Percentiles rank a stretch among this genome's conserved stretches.
Evolutionary conservation across 148 eudicot species (phyloP).

Genomic region (Heliosperma pusillum): DNA sequence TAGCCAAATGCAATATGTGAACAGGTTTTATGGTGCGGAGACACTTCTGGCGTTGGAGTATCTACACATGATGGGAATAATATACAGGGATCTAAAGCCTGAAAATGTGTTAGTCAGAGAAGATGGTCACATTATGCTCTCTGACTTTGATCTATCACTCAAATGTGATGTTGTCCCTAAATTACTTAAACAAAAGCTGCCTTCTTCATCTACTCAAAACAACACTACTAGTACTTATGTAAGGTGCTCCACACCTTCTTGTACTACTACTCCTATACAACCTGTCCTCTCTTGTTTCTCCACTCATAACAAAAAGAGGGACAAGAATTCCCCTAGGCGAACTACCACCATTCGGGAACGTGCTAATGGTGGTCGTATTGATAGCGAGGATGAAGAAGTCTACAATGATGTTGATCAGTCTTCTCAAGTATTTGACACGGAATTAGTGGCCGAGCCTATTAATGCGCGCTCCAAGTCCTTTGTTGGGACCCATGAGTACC

Average conservation of each 20-base stretch:
- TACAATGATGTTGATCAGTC: background rate
- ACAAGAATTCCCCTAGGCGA: slow-evolving; percentile 15
- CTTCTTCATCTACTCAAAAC: slow-evolving; percentile 12
- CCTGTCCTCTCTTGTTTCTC: slow-evolving; percentile 71
- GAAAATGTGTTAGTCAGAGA: slow-evolving; percentile 72
- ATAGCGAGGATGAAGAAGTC: slow-evolving; percentile 2
- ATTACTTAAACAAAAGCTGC: slow-evolving; percentile 38
- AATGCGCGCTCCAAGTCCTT: slow-evolving; percentile 65
- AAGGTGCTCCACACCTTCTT: slow-evolving; percentile 49
- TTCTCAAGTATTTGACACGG: slow-evolving; percentile 28
- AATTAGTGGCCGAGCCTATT: slow-evolving; percentile 63
- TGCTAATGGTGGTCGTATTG: slow-evolving; percentile 27
- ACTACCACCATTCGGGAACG: slow-evolving; percentile 31
- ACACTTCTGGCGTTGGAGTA: slow-evolving; percentile 67
- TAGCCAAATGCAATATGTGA: background rate
- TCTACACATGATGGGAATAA: slow-evolving; percentile 80
- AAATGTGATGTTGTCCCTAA: slow-evolving; percentile 67
- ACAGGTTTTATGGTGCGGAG: slow-evolving; percentile 74
- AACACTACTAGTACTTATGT: slow-evolving; percentile 1
- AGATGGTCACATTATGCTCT: slow-evolving; percentile 82
- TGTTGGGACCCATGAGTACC: slow-evolving; percentile 74
- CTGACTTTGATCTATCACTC: slow-evolving; percentile 69
- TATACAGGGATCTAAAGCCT: slow-evolving; percentile 70
- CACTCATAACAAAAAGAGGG: slow-evolving; percentile 26
- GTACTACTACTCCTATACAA: slow-evolving; percentile 49